A percentile compares a stretch with the other conserved stretches of the same genome.
phyloP scores from a whole-genome alignment of 2,329 filamentous ascomycete species.

The Septoria linicola region DNA sequence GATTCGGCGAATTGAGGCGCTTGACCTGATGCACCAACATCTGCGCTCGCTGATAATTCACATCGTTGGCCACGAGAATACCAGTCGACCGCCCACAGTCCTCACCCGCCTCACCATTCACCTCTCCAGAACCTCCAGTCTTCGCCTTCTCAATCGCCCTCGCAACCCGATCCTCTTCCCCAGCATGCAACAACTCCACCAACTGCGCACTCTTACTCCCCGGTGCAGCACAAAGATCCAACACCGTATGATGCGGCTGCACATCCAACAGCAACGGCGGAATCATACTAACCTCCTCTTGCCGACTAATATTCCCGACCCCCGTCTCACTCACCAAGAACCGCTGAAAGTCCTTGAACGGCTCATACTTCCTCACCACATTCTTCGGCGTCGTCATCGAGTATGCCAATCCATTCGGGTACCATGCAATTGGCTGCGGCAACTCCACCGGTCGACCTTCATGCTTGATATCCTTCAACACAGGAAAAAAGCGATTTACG shows the following conservation, averaged over 20 bases:
- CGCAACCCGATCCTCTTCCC: constrained; percentile 82
- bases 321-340: constrained; percentile 97
- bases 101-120: constrained; percentile 37
- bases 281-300: constrained; percentile 99
- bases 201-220: constrained; percentile 96
- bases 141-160: constrained; percentile 66
- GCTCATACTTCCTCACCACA: constrained; percentile 86
- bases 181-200: constrained; percentile 87
- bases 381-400: constrained; percentile 98
- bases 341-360: constrained; percentile 94
- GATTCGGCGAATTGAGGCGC: constrained; percentile 90
- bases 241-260: constrained; percentile 82
- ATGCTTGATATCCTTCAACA: constrained; percentile 79
- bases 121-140: constrained; percentile 46
- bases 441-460: constrained; percentile 81
- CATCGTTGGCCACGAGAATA: constrained; percentile 90
- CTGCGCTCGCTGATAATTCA: constrained; percentile 93
- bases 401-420: constrained; percentile 92
- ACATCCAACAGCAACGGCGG: constrained; percentile 91
- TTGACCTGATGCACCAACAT: constrained; percentile 98
- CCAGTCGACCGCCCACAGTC: constrained; percentile 89
- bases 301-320: constrained; percentile 94
- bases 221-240: constrained; percentile 95
- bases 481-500: constrained; percentile 82
- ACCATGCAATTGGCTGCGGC: constrained; percentile 82